Conservation (phyloP, 2,329 filamentous ascomycete species). For the Blumeriella jaapii region DNA sequence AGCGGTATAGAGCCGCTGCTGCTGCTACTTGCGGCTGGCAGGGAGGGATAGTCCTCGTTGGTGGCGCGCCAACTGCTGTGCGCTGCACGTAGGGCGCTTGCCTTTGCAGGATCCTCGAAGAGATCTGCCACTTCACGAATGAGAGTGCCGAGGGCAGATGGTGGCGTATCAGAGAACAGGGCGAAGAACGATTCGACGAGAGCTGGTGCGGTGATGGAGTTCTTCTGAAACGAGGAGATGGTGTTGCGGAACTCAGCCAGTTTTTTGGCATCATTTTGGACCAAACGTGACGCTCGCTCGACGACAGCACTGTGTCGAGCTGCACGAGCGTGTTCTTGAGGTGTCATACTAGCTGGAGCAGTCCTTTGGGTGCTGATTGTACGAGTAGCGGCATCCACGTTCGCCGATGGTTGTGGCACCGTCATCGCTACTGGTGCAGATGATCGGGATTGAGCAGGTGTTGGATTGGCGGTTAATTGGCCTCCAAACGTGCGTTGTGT, state of each 20-base stretch:
- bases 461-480: slow-evolving; percentile 46
- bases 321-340: slow-evolving; percentile 70
- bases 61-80: slow-evolving; percentile 96
- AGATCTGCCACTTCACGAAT: slow-evolving; percentile 87
- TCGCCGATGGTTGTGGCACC: slow-evolving; percentile 14
- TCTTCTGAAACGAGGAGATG: slow-evolving; percentile 67
- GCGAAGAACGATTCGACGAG: slow-evolving; percentile 82
- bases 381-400: slow-evolving; percentile 14
- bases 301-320: slow-evolving; percentile 75
- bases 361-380: slow-evolving; percentile 42
- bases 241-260: slow-evolving; percentile 65
- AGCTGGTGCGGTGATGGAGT: slow-evolving; percentile 56
- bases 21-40: slow-evolving; percentile 62
- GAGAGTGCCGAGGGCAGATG: slow-evolving; percentile 73
- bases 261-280: slow-evolving; percentile 66
- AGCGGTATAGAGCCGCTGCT: slow-evolving; percentile 24
- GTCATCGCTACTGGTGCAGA: slow-evolving; percentile 23
- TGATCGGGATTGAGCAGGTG: slow-evolving; percentile 32
- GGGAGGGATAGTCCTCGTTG: slow-evolving; percentile 86
- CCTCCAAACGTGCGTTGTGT: slow-evolving; percentile 76
- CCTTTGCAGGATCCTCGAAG: slow-evolving; percentile 72
- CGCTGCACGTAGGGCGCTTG: slow-evolving; percentile 61
- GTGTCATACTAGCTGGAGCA: slow-evolving; percentile 42
- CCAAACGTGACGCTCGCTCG: slow-evolving; percentile 70
- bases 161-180: slow-evolving; percentile 67